Percentiles rank a stretch among this genome's conserved stretches.
These are phyloP conservation scores for Setaria italica DNA, from an alignment of 202 grass and related monocot genomes.

Conservation along the genomic window DNA sequence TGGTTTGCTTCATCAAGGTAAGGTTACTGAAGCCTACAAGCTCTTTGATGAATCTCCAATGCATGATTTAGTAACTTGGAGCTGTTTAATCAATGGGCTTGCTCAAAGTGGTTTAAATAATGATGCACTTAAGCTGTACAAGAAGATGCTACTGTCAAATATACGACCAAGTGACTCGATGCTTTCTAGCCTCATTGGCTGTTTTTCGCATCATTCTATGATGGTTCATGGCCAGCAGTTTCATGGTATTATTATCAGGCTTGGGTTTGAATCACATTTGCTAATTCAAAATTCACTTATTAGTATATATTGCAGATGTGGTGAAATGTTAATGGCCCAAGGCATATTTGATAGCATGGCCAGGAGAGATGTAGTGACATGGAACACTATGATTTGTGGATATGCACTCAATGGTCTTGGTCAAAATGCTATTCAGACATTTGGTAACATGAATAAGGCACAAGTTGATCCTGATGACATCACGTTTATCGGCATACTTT, in stretches of 20 bases:
- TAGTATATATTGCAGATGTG: constrained; percentile 68
- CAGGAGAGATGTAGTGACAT: constrained; percentile 68
- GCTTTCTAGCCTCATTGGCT: constrained; percentile 62
- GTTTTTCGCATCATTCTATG: constrained; percentile 57
- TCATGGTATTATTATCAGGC: constrained; percentile 54
- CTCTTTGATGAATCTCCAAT: constrained; percentile 59
- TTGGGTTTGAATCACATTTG: constrained; percentile 55
- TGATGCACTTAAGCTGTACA: constrained; percentile 58
- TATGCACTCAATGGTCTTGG: constrained; percentile 65
- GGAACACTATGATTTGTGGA: constrained; percentile 79
- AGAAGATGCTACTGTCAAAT: constrained; percentile 58
- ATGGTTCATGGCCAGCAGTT: constrained; percentile 65
- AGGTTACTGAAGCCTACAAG: constrained; percentile 69
- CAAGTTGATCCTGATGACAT: constrained; percentile 63
- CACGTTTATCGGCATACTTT: constrained; percentile 66
- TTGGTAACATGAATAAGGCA: constrained; percentile 56
- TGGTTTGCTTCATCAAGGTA: constrained; percentile 64
- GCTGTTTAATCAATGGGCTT: constrained; percentile 59
- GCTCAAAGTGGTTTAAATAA: constrained; percentile 59
- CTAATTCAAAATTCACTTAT: constrained; percentile 73
- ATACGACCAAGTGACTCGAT: constrained; percentile 58
- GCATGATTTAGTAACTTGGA: constrained; percentile 63
- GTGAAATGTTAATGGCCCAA: constrained; percentile 54
- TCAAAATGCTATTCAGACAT: constrained; percentile 59
- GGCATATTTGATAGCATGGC: constrained; percentile 53